Evolutionary conservation across 257 asterid genomes (phyloP).

Genomic region (Solanum clarkiae): DNA sequence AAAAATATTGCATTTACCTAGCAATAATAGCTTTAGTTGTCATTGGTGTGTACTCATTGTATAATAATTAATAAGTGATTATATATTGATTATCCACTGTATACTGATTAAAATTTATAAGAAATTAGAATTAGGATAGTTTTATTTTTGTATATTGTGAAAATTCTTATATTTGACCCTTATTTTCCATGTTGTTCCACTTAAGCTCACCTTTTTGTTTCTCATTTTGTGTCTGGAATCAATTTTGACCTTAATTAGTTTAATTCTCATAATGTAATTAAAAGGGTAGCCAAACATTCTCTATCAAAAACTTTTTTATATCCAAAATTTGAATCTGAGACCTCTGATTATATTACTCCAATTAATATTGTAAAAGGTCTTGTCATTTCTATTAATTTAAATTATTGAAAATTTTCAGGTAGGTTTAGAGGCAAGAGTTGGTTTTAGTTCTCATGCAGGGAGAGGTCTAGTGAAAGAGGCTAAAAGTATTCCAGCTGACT

Average conservation of each 20-base stretch:
- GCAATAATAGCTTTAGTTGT: neutral
- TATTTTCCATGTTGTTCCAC: neutral
- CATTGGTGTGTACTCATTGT: neutral
- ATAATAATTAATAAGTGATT: no score
- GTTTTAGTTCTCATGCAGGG: conserved; percentile 37
- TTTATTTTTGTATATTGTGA: neutral
- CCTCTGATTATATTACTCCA: neutral
- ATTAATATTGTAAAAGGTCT: neutral
- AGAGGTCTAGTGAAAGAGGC: conserved; percentile 53
- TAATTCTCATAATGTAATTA: neutral
- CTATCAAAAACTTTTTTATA: neutral
- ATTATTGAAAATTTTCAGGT: conserved; percentile 23
- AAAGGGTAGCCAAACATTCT: neutral
- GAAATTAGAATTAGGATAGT: no score
- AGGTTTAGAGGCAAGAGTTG: conserved; percentile 67
- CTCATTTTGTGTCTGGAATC: neutral
- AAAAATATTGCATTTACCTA: neutral
- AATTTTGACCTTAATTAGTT: neutral
- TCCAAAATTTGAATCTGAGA: neutral
- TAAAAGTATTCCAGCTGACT: conserved; percentile 42
- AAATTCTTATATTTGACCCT: neutral
- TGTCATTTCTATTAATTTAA: neutral
- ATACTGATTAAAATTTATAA: no score
- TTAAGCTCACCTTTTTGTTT: neutral
- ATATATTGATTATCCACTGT: neutral